Evolutionary conservation across 176 grass and related monocot species (phyloP).

Genomic region (Paspalum notatum): DNA sequence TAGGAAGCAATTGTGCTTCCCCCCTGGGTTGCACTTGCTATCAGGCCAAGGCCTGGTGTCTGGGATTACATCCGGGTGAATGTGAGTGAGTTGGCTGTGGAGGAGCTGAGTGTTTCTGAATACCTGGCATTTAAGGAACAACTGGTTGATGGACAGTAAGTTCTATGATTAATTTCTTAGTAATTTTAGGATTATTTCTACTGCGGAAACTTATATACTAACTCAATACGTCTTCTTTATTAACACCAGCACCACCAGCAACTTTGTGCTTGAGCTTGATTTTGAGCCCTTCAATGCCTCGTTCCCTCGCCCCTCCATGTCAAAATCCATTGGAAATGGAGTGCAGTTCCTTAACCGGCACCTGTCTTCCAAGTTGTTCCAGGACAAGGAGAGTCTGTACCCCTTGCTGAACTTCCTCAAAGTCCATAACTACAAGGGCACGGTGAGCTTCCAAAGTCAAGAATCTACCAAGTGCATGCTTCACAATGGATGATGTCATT

Average conservation of each 20-base stretch:
- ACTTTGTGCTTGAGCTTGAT: slow-evolving; percentile 94
- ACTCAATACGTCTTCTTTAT: slow-evolving; percentile 33
- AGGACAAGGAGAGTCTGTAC: slow-evolving; percentile 95
- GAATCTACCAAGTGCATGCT: not conserved
- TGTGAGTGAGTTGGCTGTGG: slow-evolving; percentile 84
- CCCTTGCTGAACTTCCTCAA: slow-evolving; percentile 91
- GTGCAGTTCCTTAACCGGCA: slow-evolving; percentile 98
- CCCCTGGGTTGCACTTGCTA: slow-evolving; percentile 90
- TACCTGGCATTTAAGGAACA: slow-evolving; percentile 97
- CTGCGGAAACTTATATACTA: slow-evolving; percentile 25
- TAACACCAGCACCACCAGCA: slow-evolving; percentile 44
- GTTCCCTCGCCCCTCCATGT: slow-evolving; percentile 90
- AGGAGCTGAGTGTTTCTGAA: slow-evolving; percentile 82
- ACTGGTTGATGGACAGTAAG: slow-evolving; percentile 85
- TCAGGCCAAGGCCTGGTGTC: slow-evolving; percentile 95
- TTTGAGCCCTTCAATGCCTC: slow-evolving; percentile 99
- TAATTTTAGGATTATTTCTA: not conserved
- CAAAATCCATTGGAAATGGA: slow-evolving; percentile 97
- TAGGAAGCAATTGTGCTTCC: slow-evolving; percentile 92
- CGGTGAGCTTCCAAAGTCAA: slow-evolving; percentile 47
- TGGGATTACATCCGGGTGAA: slow-evolving; percentile 98
- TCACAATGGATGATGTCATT: not conserved
- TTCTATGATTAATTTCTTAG: slow-evolving; percentile 17
- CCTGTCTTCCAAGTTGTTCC: slow-evolving; percentile 98
- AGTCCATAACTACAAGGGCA: slow-evolving; percentile 85